Evolutionary conservation across 495 filamentous ascomycete genomes (phyloP).

Genomic region (Cudoniella acicularis): DNA sequence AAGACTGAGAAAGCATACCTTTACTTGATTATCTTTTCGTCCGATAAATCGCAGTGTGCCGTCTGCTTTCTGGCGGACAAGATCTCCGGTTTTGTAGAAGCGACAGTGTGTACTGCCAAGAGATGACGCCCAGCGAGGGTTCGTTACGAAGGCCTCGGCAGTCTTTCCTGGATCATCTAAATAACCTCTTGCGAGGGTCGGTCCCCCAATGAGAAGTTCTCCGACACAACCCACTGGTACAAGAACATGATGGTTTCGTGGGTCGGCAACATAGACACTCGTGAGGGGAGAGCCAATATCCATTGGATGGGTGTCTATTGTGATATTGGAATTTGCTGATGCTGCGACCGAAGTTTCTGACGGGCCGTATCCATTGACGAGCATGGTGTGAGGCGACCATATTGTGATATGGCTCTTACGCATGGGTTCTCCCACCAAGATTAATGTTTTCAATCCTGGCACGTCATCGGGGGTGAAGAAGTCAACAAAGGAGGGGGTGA

Average conservation of each 20-base stretch:
- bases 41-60: constrained; percentile 37
- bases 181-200: constrained; percentile 48
- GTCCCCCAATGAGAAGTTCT: constrained; percentile 58
- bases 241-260: constrained; percentile 44
- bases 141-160: constrained; percentile 23
- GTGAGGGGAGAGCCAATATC: constrained; percentile 35
- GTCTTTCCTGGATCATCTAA: constrained; percentile 25
- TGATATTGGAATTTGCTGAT: not conserved
- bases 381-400: not conserved
- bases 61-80: constrained; percentile 20
- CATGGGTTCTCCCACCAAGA: not conserved
- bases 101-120: constrained; percentile 27
- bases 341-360: not conserved
- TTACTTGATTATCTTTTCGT: constrained; percentile 28
- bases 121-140: constrained; percentile 14
- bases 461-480: not conserved
- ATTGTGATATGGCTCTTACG: not conserved
- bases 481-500: constrained; percentile 41
- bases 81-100: constrained; percentile 49
- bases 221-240: constrained; percentile 55
- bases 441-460: not conserved
- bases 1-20: too few relatives aligned
- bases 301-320: not conserved
- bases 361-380: not conserved
- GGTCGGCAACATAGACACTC: constrained; percentile 53